A percentile compares a stretch with the other conserved stretches of the same genome.
Conservation (phyloP, 75 land plant species). For the Sequoiadendron giganteum region DNA sequence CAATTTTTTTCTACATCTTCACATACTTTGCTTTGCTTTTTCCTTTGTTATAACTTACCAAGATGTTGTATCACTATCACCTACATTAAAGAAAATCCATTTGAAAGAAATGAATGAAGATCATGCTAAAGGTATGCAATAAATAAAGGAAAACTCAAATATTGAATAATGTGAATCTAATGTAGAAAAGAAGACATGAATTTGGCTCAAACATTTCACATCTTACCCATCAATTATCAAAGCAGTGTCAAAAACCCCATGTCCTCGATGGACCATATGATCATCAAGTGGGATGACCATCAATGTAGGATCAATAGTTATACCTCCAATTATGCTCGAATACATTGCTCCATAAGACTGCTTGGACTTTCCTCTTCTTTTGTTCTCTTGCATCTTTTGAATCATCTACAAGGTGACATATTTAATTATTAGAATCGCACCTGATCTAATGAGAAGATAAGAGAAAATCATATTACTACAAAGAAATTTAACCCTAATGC, state of each 20-base stretch:
- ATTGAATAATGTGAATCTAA: background rate
- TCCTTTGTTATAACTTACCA: background rate
- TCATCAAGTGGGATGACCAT: constrained; percentile 98
- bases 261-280: constrained; percentile 98
- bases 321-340: constrained; percentile 85
- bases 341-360: constrained; percentile 84
- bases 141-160: background rate
- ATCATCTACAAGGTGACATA: constrained; percentile 28
- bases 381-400: constrained; percentile 41
- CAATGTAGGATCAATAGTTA: constrained; percentile 77
- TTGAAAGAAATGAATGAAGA: background rate
- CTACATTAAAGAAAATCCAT: background rate
- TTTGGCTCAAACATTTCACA: background rate
- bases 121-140: background rate
- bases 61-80: background rate
- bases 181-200: constrained; percentile 4
- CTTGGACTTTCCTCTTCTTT: constrained; percentile 22
- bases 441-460: background rate
- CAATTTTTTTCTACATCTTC: no score
- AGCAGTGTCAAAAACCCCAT: constrained; percentile 98
- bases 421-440: background rate
- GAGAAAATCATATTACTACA: background rate
- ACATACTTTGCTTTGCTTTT: no score
- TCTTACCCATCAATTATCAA: constrained; percentile 76
- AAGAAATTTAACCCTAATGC: background rate